A percentile compares a stretch with the other conserved stretches of the same genome.
Evolutionary conservation across 2,329 filamentous ascomycete genomes (phyloP).

Genomic region (Monilinia vaccinii-corymbosi): DNA sequence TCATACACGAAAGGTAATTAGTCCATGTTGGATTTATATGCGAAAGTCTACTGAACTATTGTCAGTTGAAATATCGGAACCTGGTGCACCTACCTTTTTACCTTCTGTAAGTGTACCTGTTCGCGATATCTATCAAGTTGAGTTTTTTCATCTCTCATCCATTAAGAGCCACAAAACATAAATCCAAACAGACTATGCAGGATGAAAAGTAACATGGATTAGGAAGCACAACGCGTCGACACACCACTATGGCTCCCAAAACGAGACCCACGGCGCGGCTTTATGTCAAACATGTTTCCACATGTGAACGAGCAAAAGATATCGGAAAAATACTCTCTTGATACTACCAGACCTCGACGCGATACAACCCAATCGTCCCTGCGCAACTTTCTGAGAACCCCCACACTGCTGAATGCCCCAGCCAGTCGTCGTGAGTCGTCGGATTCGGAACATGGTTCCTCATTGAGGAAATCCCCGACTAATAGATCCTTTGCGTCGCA

Average conservation of each 20-base stretch:
- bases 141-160: background rate
- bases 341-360: background rate
- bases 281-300: slow-evolving; percentile 17
- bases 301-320: background rate
- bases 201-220: background rate
- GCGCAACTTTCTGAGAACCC: background rate
- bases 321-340: background rate
- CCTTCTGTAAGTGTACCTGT: slow-evolving; percentile 24
- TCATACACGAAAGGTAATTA: slow-evolving; percentile 16
- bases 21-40: background rate
- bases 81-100: slow-evolving; percentile 20
- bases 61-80: slow-evolving; percentile 24
- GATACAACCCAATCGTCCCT: background rate
- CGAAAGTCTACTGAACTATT: background rate
- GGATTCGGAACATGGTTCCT: background rate
- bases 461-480: background rate
- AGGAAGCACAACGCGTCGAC: slow-evolving; percentile 28
- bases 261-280: slow-evolving; percentile 14
- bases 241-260: slow-evolving; percentile 25
- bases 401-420: background rate
- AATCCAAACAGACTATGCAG: too few species aligned
- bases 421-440: background rate
- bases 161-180: background rate
- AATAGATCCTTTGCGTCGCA: background rate
- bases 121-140: too few species aligned